Evolutionary conservation across 2,329 filamentous ascomycete species (phyloP).

Genomic region (Neophaeococcomyces mojaviensis): DNA sequence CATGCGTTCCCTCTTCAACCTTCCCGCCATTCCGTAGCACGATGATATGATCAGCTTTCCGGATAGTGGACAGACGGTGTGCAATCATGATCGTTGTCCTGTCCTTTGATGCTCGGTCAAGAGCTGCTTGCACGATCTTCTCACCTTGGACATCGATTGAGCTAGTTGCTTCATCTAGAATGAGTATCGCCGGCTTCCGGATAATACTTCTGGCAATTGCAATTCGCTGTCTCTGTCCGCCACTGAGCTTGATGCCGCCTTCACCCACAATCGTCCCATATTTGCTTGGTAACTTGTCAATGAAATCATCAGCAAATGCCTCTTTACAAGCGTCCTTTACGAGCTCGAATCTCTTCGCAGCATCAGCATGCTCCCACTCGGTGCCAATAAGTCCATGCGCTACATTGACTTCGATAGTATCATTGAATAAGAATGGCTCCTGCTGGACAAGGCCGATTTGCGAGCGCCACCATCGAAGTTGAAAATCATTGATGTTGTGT

Average conservation of each 20-base stretch:
- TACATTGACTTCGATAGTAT: slow-evolving; percentile 57
- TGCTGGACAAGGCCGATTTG: slow-evolving; percentile 60
- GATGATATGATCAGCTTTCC: slow-evolving; percentile 70
- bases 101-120: slow-evolving; percentile 48
- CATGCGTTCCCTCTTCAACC: slow-evolving; percentile 68
- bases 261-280: slow-evolving; percentile 72
- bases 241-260: slow-evolving; percentile 67
- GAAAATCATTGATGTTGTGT: slow-evolving; percentile 47
- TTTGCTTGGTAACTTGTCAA: slow-evolving; percentile 52
- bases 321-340: slow-evolving; percentile 58
- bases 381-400: slow-evolving; percentile 45
- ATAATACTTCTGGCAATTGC: slow-evolving; percentile 67
- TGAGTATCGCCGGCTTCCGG: slow-evolving; percentile 56
- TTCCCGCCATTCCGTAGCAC: slow-evolving; percentile 66
- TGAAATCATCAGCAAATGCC: slow-evolving; percentile 63
- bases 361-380: slow-evolving; percentile 29
- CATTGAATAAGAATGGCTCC: slow-evolving; percentile 61
- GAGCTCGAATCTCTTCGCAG: slow-evolving; percentile 35
- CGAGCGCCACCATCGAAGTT: slow-evolving; percentile 54
- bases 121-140: slow-evolving; percentile 47
- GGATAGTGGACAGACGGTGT: slow-evolving; percentile 63
- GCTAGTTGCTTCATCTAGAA: slow-evolving; percentile 71
- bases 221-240: slow-evolving; percentile 79
- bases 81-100: slow-evolving; percentile 74
- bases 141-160: slow-evolving; percentile 53